These are phyloP conservation scores for Podaxis sp. DNA, from an alignment of 768 basidiomycete species.

Conservation along the genomic window DNA sequence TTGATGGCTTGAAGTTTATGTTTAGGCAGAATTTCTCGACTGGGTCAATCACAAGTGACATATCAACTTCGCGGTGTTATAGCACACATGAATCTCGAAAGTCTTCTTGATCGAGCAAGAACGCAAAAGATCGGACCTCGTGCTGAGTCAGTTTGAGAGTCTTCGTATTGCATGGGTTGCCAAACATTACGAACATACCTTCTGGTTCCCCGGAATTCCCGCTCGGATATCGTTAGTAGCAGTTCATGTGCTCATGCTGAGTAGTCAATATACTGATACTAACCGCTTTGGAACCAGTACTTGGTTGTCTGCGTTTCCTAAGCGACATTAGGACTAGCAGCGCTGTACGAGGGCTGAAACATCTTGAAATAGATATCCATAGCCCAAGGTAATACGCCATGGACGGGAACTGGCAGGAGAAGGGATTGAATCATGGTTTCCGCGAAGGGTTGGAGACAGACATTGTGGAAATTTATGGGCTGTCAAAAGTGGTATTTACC, in stretches of 20 bases:
- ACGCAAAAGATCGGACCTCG: slow-evolving; percentile 72
- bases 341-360: background rate
- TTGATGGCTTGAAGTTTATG: too few species aligned
- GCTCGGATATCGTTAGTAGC: slow-evolving; percentile 43
- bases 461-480: background rate
- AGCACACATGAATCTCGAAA: slow-evolving; percentile 40
- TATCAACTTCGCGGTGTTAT: too few species aligned
- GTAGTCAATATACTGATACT: slow-evolving; percentile 19
- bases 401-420: background rate
- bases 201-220: slow-evolving; percentile 34
- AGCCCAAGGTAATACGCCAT: background rate
- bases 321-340: background rate
- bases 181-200: slow-evolving; percentile 51
- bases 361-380: background rate
- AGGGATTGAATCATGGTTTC: background rate
- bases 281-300: slow-evolving; percentile 18
- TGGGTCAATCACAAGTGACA: too few species aligned
- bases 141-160: slow-evolving; percentile 45
- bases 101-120: slow-evolving; percentile 58
- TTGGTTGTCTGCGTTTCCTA: slow-evolving; percentile 19
- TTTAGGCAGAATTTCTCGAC: too few species aligned
- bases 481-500: background rate
- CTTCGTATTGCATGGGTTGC: slow-evolving; percentile 62
- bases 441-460: background rate
- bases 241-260: slow-evolving; percentile 63